Evolutionary conservation across 768 basidiomycete genomes (phyloP), one percentile per base, ranked within the genome.

Genomic region (Kwoniella bestiolae): DNA sequence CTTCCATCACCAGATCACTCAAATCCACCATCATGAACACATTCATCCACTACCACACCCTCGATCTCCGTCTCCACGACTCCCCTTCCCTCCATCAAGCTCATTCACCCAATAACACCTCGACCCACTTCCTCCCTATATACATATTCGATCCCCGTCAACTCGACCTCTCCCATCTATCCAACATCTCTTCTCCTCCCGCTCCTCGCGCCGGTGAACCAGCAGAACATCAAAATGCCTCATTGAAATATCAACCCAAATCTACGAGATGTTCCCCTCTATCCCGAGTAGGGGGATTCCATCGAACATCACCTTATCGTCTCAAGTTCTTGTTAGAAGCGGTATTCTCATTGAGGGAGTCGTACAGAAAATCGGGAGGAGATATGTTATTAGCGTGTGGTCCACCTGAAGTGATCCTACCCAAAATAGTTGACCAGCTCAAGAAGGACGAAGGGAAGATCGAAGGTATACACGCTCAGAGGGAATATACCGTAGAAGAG

Each of bases 101-200:
- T 0, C 77, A 80, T 53, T 51, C 66, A 52, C 64, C 71, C 11
- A 65, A 65, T 55, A 25, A 67, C n/a, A 46, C 68, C 16, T 68
- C 70, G 21, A 82, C 81, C 16, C 80, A 83, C 57, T 80, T 83
- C 67, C 70, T 84, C 3, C 84, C 84, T 1, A 53, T 84, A 49
- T 83, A 79, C 69, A 82, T 84, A 23, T 82, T 83, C 46, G 81
- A 83, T 59, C 80, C 82, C 34, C 77, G 82, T 7, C 76, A 79
- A 55, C 61, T 83, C 50, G 83, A 83, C 63, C 68, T 83, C 3
- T 72, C 76, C 0, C 74, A 69, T 3, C 56, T 84, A 2, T 76
- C 80, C 3, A 74, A 71, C 76, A 23, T 34, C 63, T 6, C 16
- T 57, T 18, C 18, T 23, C 4, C 65, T 56, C 74, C 71, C 11